A percentile compares a stretch with the other conserved stretches of the same genome.
Evolutionary conservation across 805 yeast species (phyloP).

Genomic region (Clavispora fructus): DNA sequence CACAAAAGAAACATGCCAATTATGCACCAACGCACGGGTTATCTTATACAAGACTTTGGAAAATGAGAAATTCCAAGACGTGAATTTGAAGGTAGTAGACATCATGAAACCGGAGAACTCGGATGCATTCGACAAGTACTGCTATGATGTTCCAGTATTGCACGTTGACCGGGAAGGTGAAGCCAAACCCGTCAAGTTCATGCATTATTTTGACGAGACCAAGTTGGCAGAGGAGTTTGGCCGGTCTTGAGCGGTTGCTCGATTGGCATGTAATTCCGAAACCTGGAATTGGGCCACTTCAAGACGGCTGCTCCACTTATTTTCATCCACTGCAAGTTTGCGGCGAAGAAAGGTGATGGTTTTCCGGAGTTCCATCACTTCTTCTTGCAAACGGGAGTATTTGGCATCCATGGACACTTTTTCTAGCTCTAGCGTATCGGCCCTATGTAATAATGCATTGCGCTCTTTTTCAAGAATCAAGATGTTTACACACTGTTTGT

Average conservation of each 20-base stretch:
- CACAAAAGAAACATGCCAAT: conserved; percentile 63
- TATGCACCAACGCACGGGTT: conserved; percentile 61
- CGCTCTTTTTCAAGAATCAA: conserved; percentile 12
- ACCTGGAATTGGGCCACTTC: background rate
- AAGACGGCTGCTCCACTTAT: background rate
- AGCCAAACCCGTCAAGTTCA: conserved; percentile 49
- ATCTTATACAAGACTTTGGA: conserved; percentile 42
- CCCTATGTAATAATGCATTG: conserved; percentile 4
- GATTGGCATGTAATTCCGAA: background rate
- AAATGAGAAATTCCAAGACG: conserved; percentile 19
- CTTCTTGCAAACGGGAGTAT: background rate
- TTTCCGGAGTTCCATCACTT: background rate
- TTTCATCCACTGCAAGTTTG: background rate
- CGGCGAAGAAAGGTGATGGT: background rate
- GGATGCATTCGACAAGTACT: conserved; percentile 65
- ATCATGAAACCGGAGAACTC: conserved; percentile 55
- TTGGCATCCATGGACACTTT: background rate
- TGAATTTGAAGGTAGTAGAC: conserved; percentile 44
- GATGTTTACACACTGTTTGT: conserved; percentile 9
- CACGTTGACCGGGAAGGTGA: conserved; percentile 53
- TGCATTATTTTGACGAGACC: conserved; percentile 59
- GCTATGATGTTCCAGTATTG: conserved; percentile 76
- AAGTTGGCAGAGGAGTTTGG: conserved; percentile 49
- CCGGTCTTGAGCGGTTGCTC: background rate
- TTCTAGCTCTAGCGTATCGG: conserved; percentile 1